Base-by-base conservation (phyloP, 2,329 filamentous ascomycete species). In the Aspergillus vadensis region DNA sequence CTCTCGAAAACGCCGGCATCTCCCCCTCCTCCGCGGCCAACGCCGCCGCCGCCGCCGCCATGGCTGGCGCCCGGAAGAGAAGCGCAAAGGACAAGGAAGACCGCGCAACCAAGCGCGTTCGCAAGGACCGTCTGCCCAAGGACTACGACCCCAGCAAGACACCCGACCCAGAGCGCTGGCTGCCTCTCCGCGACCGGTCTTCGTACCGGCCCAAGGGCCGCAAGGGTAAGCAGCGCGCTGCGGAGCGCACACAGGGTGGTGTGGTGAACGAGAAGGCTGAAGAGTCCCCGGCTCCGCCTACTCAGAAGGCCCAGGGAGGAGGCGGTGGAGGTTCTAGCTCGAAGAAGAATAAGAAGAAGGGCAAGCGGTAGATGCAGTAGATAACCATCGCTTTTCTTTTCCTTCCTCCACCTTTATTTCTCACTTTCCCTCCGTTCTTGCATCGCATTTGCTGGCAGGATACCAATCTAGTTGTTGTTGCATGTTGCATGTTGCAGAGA, bases 101-200 rank as follows among this genome's bases (percentile, higher is more conserved):
- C 10, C 70, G 72, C 15, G 67, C 67, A 5, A 76, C 73, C 61
- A 80, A 79, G 63, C 79, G 79, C 5, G 65, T 80, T 19, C 76
- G 80, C 32, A 80, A 80, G 64, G 80, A 79, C 19, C 74, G 78
- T 49, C 68, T 81, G 19, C 80, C 80, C 8, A 82, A 81, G 70
- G 77, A 82, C 58, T 80, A 77, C 59, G 91, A 92, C 61, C 85
- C 91, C 55, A 86, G 84, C 68, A 96, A 92, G 81, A 88, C 87
- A 65, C 85, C 91, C 36, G 95, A 99, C 75, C 88, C 92, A 0
- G 95, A 99, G 78, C 85, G 95, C 64, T 99, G 95, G 95, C 79
- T 99, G 62, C 94, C 95, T 12, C 82, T 98, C 70, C 88, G 90
- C 55, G 95, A 99, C 74, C 85, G 95, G 59, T 95, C 91, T 68